Conservation (phyloP, 1,284 basidiomycete genomes). For the Ceratobasidium sp. region DNA sequence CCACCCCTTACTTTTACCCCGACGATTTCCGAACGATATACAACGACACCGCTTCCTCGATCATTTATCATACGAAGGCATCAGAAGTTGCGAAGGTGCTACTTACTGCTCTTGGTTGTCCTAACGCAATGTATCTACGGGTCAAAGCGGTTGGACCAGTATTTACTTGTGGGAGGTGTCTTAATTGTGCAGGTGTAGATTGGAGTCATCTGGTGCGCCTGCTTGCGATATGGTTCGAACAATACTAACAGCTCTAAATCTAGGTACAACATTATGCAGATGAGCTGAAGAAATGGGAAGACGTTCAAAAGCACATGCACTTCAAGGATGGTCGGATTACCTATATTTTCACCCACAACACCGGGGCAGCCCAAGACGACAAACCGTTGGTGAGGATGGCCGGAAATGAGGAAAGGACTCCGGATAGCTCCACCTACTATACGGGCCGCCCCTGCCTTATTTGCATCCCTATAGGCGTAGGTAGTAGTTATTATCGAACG, state of each 20-base stretch:
- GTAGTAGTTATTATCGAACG: neutral
- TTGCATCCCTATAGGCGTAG: neutral
- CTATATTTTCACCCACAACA: slow-evolving; percentile 11
- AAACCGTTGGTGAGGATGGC: slow-evolving; percentile 1
- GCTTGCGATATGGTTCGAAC: too few species aligned
- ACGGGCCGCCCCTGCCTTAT: neutral
- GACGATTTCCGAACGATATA: neutral
- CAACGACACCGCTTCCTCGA: neutral
- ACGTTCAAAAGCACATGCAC: neutral
- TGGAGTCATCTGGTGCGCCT: slow-evolving; percentile 12
- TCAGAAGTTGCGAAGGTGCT: slow-evolving; percentile 4
- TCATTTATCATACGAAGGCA: neutral
- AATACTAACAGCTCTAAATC: neutral
- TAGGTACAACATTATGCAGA: slow-evolving; percentile 13
- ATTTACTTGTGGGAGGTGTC: slow-evolving; percentile 25
- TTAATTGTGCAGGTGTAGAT: neutral
- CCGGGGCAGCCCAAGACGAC: neutral
- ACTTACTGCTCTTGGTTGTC: neutral
- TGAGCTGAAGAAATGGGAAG: neutral
- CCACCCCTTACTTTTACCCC: slow-evolving; percentile 2
- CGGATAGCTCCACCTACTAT: neutral
- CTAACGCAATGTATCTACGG: slow-evolving; percentile 15
- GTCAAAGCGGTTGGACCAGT: slow-evolving; percentile 16
- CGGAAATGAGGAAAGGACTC: neutral
- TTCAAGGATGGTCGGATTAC: neutral